Base-by-base conservation (phyloP, 2,329 filamentous ascomycete species). In the Neospermospora avenae region DNA sequence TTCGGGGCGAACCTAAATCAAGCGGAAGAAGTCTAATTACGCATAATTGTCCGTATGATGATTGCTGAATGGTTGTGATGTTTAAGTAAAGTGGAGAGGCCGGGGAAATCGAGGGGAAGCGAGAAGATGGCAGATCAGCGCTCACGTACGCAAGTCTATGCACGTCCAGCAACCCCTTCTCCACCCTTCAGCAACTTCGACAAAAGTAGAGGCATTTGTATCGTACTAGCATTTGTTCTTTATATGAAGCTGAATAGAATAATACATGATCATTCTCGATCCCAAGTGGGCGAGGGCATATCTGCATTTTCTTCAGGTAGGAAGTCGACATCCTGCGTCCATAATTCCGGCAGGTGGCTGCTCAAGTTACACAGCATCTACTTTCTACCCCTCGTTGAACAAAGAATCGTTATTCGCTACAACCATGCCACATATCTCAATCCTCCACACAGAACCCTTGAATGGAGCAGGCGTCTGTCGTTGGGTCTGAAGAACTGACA, bases 401-500 rank as follows among this genome's bases (percentile, higher is more conserved):
- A n/a, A 42, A 31, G 18, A 20, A 28, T 49, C 28, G 14, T 22
- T 31, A 39, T 39, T 48, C 42, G 54, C 44, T 45, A 57, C 54
- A 28, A 13, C 8, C 28, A 31, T 20, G 25, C 25, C 10, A 11
- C 31, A 42, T 45, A 34, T 31, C 16, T 31, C 31, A 31, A 25
- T 28, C 48, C 20, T 57, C 54, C 54, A 57, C 45, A 48, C 54
- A 57, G 24, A 16, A 10, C 7, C 18, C 31, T 46, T 28, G 42
- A 24, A 11, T 28, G 13, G 34, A 34, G 44, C 42, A 57, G 37
- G 42, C 34, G 42, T 20, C 31, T 42, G 54, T 42, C 20, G 39
- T 18, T 46, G 13, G 54, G 20, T 46, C 53, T 42, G 35, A 42
- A 56, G 45, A 35, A 31, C 45, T 22, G 42, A 48, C 48, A 57